Evolutionary conservation across 768 basidiomycete species (phyloP).

Genomic region (Tylopilus plumbeoviolaceoides): DNA sequence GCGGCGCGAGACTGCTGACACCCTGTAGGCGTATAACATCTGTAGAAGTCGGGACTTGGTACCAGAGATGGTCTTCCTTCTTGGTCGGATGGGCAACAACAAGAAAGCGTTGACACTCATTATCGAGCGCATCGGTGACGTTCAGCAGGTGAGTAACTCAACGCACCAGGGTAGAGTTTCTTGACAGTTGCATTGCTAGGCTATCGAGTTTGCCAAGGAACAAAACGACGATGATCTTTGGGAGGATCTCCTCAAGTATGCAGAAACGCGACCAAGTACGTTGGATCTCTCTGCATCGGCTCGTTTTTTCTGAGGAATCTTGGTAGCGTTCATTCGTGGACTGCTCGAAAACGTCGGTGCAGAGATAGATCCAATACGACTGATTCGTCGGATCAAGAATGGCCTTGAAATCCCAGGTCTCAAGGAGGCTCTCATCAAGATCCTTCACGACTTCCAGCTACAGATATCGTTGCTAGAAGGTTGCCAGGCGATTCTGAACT

Average conservation of each 20-base stretch:
- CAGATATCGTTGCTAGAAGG: slow-evolving; percentile 92
- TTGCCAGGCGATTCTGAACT: slow-evolving; percentile 80
- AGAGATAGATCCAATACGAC: slow-evolving; percentile 90
- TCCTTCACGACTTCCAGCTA: slow-evolving; percentile 92
- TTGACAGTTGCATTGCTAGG: slow-evolving; percentile 40
- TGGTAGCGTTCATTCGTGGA: slow-evolving; percentile 85
- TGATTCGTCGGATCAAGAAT: slow-evolving; percentile 93
- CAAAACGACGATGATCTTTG: slow-evolving; percentile 96
- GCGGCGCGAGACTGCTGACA: not conserved
- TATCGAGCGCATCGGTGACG: slow-evolving; percentile 92
- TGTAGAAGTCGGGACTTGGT: slow-evolving; percentile 86
- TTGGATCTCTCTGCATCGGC: not conserved
- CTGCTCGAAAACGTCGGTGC: slow-evolving; percentile 94
- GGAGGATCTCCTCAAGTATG: slow-evolving; percentile 94
- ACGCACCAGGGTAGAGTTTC: not conserved
- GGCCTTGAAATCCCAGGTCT: slow-evolving; percentile 95
- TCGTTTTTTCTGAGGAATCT: not conserved
- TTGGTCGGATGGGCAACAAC: slow-evolving; percentile 97
- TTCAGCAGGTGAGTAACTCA: slow-evolving; percentile 60
- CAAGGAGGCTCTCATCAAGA: slow-evolving; percentile 93
- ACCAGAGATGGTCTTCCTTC: slow-evolving; percentile 94
- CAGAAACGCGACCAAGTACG: slow-evolving; percentile 86
- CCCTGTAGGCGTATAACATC: slow-evolving; percentile 71
- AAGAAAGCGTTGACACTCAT: slow-evolving; percentile 92
- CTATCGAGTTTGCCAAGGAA: slow-evolving; percentile 97